phyloP scores from a whole-genome alignment of 371 early-diverging fungal genomes.

The Rhizopus arrhizus region DNA sequence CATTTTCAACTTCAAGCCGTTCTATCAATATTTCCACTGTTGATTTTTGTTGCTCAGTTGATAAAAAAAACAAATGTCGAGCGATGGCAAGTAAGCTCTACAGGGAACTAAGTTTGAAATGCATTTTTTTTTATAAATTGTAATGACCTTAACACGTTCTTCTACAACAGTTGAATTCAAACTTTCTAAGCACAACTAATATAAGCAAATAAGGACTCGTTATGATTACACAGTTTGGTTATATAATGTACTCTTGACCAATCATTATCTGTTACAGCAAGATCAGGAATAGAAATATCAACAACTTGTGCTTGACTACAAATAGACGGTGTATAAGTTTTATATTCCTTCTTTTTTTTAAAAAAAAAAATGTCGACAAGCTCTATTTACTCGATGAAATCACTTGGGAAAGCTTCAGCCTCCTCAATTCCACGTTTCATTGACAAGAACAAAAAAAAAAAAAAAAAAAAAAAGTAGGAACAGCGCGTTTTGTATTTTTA shows the following conservation, averaged over 20 bases:
- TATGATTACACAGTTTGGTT: background rate
- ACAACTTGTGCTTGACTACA: constrained; percentile 69
- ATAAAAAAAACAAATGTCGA: constrained; percentile 15
- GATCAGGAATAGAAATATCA: constrained; percentile 96
- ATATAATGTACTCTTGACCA: constrained; percentile 12
- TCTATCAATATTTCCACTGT: constrained; percentile 14
- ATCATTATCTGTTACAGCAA: constrained; percentile 30
- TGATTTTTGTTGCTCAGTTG: constrained; percentile 22
- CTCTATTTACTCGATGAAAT: background rate
- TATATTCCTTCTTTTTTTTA: background rate
- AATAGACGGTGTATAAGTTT: background rate
- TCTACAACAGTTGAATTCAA: constrained; percentile 17
- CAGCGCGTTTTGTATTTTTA: background rate
- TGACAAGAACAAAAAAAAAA: constrained; percentile 1
- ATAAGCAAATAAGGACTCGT: background rate
- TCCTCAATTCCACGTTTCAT: constrained; percentile 1
- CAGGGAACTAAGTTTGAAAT: background rate
- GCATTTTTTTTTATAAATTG: background rate
- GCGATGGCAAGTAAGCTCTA: constrained; percentile 26
- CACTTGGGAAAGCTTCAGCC: background rate
- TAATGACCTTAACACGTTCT: constrained; percentile 23
- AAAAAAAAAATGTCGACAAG: background rate
- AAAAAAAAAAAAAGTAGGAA: constrained; percentile 6
- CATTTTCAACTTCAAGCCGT: constrained; percentile 18
- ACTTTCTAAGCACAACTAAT: constrained; percentile 8